phyloP scores from a whole-genome alignment of 495 filamentous ascomycete genomes.

The Xeromyces bisporus region DNA sequence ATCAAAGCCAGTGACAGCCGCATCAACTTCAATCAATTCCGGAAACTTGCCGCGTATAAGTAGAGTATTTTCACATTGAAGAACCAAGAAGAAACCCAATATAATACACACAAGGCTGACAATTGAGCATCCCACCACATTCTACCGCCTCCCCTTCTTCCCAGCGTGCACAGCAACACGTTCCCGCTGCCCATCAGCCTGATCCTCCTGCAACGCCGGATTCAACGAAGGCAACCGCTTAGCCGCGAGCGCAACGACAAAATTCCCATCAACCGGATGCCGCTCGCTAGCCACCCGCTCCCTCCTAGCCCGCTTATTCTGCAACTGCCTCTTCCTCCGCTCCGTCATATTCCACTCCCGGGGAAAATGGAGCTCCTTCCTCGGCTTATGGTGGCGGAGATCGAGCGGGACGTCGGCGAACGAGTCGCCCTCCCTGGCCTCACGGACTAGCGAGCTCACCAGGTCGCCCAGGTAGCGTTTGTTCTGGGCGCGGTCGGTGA shows the following conservation, averaged over 20 bases:
- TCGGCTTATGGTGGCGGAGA: conserved; percentile 67
- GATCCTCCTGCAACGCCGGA: conserved; percentile 13
- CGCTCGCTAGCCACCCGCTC: conserved; percentile 11
- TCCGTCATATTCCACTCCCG: conserved; percentile 63
- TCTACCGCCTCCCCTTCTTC: conserved; percentile 12
- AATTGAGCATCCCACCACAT: too few species aligned
- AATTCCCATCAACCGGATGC: conserved; percentile 21
- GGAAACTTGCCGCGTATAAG: too few species aligned
- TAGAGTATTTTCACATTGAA: too few species aligned
- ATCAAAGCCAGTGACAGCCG: not conserved
- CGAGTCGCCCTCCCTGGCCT: conserved; percentile 68
- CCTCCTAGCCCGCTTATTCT: conserved; percentile 35
- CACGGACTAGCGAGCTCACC: conserved; percentile 51
- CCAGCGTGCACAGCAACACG: conserved; percentile 22
- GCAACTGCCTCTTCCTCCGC: conserved; percentile 46
- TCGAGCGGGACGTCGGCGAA: conserved; percentile 87
- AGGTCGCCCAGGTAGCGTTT: conserved; percentile 80
- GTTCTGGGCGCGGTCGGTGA: conserved; percentile 78
- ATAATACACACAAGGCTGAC: too few species aligned
- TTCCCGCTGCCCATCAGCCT: conserved; percentile 21
- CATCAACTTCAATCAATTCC: too few species aligned
- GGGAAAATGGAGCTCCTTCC: conserved; percentile 53
- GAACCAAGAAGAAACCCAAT: not conserved
- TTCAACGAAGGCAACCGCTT: conserved; percentile 20
- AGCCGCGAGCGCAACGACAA: conserved; percentile 17